phyloP scores from a whole-genome alignment of 2,329 filamentous ascomycete genomes.

The Alternaria ventricosa region DNA sequence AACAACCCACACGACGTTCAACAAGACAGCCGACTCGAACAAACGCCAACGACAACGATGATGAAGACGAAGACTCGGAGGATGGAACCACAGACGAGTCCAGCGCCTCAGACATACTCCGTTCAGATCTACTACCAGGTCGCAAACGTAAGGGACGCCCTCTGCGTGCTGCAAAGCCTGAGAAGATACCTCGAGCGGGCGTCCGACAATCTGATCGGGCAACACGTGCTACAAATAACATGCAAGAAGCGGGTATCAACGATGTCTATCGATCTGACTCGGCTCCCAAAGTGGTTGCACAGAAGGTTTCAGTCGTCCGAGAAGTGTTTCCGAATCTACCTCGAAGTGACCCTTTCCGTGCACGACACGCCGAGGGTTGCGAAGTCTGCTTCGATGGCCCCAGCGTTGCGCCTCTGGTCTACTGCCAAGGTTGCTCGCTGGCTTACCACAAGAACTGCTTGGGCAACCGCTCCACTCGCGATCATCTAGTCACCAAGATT shows the following conservation, averaged over 20 bases:
- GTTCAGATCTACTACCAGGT: conserved; percentile 49
- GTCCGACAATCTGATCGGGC: conserved; percentile 55
- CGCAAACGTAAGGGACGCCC: conserved; percentile 49
- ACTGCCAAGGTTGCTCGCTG: conserved; percentile 88
- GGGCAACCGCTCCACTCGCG: conserved; percentile 72
- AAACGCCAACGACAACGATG: conserved; percentile 27
- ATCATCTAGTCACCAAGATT: conserved; percentile 91
- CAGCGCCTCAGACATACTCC: conserved; percentile 42
- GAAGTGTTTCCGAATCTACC: conserved; percentile 74
- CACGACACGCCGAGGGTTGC: conserved; percentile 73
- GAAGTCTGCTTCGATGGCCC: conserved; percentile 70
- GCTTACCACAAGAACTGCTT: conserved; percentile 86
- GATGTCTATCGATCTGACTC: conserved; percentile 61
- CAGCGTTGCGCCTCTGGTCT: conserved; percentile 74
- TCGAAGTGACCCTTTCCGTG: conserved; percentile 69
- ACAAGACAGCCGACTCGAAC: conserved; percentile 24
- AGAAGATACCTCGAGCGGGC: conserved; percentile 31
- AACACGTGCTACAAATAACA: conserved; percentile 55
- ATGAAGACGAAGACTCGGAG: conserved; percentile 34
- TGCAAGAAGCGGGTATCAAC: conserved; percentile 65
- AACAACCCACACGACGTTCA: conserved; percentile 40
- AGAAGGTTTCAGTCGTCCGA: conserved; percentile 66
- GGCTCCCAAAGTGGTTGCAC: conserved; percentile 47
- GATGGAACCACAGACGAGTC: conserved; percentile 39
- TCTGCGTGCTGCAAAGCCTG: conserved; percentile 14